Evolutionary conservation across 1,139 yeast species (phyloP), one percentile per base, ranked within the genome.

Genomic region (Zhuliangozyma parablackwelliae): DNA sequence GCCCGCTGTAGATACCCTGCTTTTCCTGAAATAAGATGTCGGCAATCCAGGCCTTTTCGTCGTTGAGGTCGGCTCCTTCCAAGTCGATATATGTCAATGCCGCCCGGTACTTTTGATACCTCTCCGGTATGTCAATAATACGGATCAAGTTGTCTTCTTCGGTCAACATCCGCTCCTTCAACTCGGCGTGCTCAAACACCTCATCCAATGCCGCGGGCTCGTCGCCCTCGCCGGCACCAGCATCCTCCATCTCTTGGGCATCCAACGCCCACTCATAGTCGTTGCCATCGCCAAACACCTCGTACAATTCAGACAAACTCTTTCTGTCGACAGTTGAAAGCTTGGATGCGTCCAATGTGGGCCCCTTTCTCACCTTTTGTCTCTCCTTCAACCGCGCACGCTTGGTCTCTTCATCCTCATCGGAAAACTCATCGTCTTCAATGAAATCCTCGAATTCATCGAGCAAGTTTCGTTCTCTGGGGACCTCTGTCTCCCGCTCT

Each of bases 241-340:
- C 78, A 40, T 74, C 82, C 46, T 73, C 81, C 42, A 80, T 82
- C 47, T 82, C 86, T 61, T 88, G 95, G 26, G 89, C 90, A 52
- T 88, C 97, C 42, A 94, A 70, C 2, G 98, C 98, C 97, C 97
- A 92, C 44, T 88, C 97, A 60, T 92, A 92, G 57, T 90, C 97
- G 43, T 83, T 92, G 33, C 98, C 99, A 58, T 89, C 94, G 44
- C 99, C 99, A 56, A 92, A 92, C 8, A 92, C 90, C 59, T 92
- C 98, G 54, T 81, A 89, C 52, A 92, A 76, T 57, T 92, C 97
- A 50, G 88, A 95, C 46, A 90, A 77, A 57, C 89, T 87, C 54
- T 92, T 98, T 44, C 95, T 83, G 51, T 94, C 96, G 32, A 92
- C 83, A 35, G 82, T 88, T 1, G 87, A 78, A 35, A 84, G 70